Conservation (phyloP, 495 filamentous ascomycete species). For the Pyronema omphalodes region DNA sequence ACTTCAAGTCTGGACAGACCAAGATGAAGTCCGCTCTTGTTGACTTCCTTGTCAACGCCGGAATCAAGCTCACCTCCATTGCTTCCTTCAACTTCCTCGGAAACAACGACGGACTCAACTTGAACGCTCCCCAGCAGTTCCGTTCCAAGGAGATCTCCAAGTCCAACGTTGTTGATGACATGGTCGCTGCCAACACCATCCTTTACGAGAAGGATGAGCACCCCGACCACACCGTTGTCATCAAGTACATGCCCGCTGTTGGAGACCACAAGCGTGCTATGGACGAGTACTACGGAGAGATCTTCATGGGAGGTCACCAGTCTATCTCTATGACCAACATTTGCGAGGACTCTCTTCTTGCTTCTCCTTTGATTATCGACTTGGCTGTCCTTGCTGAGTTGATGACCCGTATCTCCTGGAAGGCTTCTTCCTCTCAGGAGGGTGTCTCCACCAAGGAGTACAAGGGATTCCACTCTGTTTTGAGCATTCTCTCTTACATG, state of each 20-base stretch:
- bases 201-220: slow-evolving; percentile 79
- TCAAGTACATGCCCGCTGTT: slow-evolving; percentile 98
- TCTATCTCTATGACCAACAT: slow-evolving; percentile 96
- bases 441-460: slow-evolving; percentile 43
- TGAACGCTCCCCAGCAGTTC: slow-evolving; percentile 94
- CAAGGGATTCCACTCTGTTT: slow-evolving; percentile 89
- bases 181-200: slow-evolving; percentile 87
- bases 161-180: slow-evolving; percentile 96
- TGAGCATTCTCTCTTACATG: slow-evolving; percentile 98
- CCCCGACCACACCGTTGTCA: slow-evolving; percentile 76
- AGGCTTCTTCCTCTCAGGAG: slow-evolving; percentile 34
- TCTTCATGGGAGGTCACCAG: slow-evolving; percentile 97
- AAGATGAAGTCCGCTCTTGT: slow-evolving; percentile 99
- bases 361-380: slow-evolving; percentile 96
- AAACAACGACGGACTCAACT: slow-evolving; percentile 98
- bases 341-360: slow-evolving; percentile 93
- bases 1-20: slow-evolving; percentile 99
- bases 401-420: slow-evolving; percentile 96
- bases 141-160: slow-evolving; percentile 99
- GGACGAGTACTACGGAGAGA: slow-evolving; percentile 98
- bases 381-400: slow-evolving; percentile 81
- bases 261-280: slow-evolving; percentile 98
- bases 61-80: slow-evolving; percentile 97
- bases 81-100: slow-evolving; percentile 98
- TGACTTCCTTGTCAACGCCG: slow-evolving; percentile 95